These are phyloP conservation scores for Gossypium bickii DNA, from an alignment of 345 rosid species.

Conservation along the genomic window DNA sequence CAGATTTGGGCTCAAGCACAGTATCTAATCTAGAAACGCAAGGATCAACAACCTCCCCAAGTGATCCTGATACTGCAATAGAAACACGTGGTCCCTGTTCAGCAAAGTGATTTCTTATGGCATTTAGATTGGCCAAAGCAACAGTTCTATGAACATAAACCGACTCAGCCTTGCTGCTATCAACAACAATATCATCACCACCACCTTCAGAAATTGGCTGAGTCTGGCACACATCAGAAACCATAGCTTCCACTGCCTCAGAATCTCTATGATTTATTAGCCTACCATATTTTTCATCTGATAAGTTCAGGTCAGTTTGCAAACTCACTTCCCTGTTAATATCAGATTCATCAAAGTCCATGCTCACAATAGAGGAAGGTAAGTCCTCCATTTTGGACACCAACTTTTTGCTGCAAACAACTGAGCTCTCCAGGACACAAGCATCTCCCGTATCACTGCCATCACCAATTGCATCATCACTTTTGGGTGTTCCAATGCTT, in stretches of 20 bases:
- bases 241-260: slow-evolving; percentile 26
- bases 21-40: slow-evolving; percentile 25
- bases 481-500: slow-evolving; percentile 33
- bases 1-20: slow-evolving; percentile 26
- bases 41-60: slow-evolving; percentile 21
- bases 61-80: slow-evolving; percentile 23
- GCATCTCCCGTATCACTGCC: slow-evolving; percentile 76
- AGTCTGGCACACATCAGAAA: slow-evolving; percentile 28
- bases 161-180: slow-evolving; percentile 25
- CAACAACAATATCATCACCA: slow-evolving; percentile 16
- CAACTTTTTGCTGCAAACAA: slow-evolving; percentile 36
- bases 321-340: slow-evolving; percentile 20
- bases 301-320: slow-evolving; percentile 29
- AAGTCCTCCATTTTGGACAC: slow-evolving; percentile 38
- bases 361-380: slow-evolving; percentile 24
- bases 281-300: slow-evolving; percentile 31
- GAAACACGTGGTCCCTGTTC: slow-evolving; percentile 17
- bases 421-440: slow-evolving; percentile 50
- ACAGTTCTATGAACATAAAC: slow-evolving; percentile 28
- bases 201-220: slow-evolving; percentile 21
- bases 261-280: slow-evolving; percentile 25
- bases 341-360: slow-evolving; percentile 33
- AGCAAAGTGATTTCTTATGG: slow-evolving; percentile 21
- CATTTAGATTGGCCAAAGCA: slow-evolving; percentile 21
- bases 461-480: slow-evolving; percentile 61